phyloP scores from a whole-genome alignment of 129 eudicot species.

The Arctium lappa region DNA sequence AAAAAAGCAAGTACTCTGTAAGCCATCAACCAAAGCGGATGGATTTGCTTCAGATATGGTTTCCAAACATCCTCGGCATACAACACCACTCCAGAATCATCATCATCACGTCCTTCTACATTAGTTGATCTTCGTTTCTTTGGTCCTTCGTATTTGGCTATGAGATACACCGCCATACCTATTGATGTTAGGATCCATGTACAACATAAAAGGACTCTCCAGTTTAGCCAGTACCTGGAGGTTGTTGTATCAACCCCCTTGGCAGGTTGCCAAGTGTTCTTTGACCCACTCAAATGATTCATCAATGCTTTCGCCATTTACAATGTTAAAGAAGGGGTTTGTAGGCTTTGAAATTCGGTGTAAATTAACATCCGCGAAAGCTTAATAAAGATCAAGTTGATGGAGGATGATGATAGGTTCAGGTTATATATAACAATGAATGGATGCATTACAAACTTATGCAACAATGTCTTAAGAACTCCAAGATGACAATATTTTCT shows the following conservation, averaged over 20 bases:
- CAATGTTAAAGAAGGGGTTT: neutral
- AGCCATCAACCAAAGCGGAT: conserved; percentile 86
- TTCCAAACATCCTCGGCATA: conserved; percentile 84
- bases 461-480: no score
- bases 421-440: no score
- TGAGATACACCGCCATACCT: conserved; percentile 50
- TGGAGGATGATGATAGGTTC: conserved; percentile 19
- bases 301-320: no score
- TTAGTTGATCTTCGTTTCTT: conserved; percentile 24
- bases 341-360: neutral
- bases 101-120: conserved; percentile 4
- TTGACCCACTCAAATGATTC: no score
- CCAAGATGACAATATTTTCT: no score
- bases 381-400: conserved; percentile 18
- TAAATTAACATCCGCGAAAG: conserved; percentile 2
- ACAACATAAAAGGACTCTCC: conserved; percentile 70
- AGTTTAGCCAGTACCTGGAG: no score
- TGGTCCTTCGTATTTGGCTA: no score
- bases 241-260: no score
- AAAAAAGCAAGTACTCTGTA: conserved; percentile 65
- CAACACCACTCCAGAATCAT: conserved; percentile 51
- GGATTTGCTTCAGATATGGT: conserved; percentile 72
- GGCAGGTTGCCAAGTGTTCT: no score
- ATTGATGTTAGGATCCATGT: no score
- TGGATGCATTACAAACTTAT: no score